Percentiles rank a stretch among this genome's conserved stretches.
Evolutionary conservation across 208 protist species (phyloP).

Genomic region (Acanthamoeba culbertsoni): DNA sequence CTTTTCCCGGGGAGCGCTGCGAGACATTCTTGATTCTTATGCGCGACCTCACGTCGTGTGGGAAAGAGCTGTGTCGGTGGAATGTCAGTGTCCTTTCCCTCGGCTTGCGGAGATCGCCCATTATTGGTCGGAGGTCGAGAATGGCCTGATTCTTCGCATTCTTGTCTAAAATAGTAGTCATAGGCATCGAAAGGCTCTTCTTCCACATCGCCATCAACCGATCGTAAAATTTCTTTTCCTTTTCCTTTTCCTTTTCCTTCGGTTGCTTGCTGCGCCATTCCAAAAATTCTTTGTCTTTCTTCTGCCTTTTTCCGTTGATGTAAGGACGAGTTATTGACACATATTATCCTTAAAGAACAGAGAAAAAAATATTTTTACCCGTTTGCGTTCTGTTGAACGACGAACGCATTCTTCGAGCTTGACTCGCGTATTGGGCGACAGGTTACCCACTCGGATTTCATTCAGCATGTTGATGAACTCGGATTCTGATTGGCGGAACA

Average conservation of each 20-base stretch:
- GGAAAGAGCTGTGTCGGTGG: constrained; percentile 11
- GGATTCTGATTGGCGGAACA: constrained; percentile 32
- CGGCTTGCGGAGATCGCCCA: too few relatives aligned
- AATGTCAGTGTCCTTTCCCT: background rate
- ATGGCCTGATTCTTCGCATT: too few relatives aligned
- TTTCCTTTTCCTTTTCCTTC: background rate
- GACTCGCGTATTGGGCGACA: background rate
- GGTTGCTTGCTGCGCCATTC: background rate
- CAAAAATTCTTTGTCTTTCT: too few relatives aligned
- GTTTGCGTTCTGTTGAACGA: background rate
- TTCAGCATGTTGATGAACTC: constrained; percentile 38
- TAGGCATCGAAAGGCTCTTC: background rate
- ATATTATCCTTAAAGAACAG: too few relatives aligned
- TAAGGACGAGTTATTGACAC: too few relatives aligned
- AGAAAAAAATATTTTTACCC: too few relatives aligned
- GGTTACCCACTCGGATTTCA: constrained; percentile 29
- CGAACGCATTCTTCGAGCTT: background rate
- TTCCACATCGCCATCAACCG: too few relatives aligned
- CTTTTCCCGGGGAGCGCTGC: background rate
- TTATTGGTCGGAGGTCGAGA: too few relatives aligned
- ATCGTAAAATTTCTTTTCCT: too few relatives aligned
- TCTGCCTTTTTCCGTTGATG: too few relatives aligned
- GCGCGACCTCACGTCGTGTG: background rate
- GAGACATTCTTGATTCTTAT: background rate
- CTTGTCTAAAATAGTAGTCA: background rate